A percentile compares a stretch with the other conserved stretches of the same genome.
Conservation (phyloP, 2,329 filamentous ascomycete genomes). For the Fusarium sp. region DNA sequence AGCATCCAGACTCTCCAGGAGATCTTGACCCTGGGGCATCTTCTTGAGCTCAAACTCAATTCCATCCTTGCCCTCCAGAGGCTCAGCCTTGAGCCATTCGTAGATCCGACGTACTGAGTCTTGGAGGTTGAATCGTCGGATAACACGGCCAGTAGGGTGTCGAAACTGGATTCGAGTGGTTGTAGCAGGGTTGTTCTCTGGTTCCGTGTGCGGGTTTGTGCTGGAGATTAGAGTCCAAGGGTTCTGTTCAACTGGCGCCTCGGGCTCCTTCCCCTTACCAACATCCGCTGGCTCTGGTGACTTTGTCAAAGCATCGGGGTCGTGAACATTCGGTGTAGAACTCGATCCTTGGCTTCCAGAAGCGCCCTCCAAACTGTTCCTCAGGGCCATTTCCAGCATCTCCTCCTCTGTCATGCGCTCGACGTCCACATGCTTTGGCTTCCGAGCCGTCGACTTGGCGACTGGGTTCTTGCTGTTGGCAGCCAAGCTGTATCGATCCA, state of each 20-base stretch:
- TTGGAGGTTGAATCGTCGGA: constrained; percentile 82
- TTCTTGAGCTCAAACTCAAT: constrained; percentile 88
- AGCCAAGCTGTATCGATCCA: constrained; percentile 95
- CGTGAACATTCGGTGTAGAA: constrained; percentile 69
- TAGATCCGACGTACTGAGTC: constrained; percentile 88
- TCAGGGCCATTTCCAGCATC: constrained; percentile 93
- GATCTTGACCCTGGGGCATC: constrained; percentile 81
- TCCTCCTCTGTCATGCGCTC: constrained; percentile 96
- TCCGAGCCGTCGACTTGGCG: constrained; percentile 72
- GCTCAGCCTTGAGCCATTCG: constrained; percentile 95
- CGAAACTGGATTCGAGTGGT: constrained; percentile 94
- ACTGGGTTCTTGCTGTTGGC: constrained; percentile 93
- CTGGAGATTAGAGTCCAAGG: constrained; percentile 79
- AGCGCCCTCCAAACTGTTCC: constrained; percentile 80
- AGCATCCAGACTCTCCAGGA: constrained; percentile 79
- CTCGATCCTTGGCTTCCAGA: constrained; percentile 49
- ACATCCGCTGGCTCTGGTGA: constrained; percentile 62
- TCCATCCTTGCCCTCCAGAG: constrained; percentile 82
- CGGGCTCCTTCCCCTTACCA: constrained; percentile 66
- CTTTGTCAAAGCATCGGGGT: constrained; percentile 91
- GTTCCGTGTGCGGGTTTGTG: constrained; percentile 81
- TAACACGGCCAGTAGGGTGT: constrained; percentile 84
- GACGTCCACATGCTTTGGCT: constrained; percentile 77
- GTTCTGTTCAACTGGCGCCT: constrained; percentile 50
- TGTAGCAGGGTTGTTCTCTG: constrained; percentile 74